These are phyloP conservation scores for Cadophora gregata DNA, from an alignment of 2,329 filamentous ascomycete genomes.

Conservation along the genomic window DNA sequence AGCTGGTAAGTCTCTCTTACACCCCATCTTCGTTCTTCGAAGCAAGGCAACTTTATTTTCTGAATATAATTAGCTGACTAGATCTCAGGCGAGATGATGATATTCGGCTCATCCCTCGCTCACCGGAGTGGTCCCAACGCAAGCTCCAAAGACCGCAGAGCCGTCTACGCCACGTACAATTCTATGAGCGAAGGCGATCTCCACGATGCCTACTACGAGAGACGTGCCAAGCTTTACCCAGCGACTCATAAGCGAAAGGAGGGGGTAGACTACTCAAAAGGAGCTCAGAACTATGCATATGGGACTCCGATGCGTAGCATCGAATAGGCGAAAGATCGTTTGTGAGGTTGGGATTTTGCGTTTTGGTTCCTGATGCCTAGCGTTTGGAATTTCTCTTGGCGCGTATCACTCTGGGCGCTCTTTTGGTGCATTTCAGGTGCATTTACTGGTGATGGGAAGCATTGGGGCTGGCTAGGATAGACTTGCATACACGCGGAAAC, in stretches of 20 bases:
- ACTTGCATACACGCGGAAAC: background rate
- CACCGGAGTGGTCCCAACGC: slow-evolving; percentile 44
- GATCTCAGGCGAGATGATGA: slow-evolving; percentile 43
- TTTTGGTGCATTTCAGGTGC: background rate
- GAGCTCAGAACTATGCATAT: slow-evolving; percentile 46
- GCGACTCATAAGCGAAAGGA: slow-evolving; percentile 48
- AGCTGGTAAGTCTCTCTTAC: slow-evolving; percentile 37
- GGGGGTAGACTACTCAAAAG: slow-evolving; percentile 46
- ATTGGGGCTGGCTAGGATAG: background rate
- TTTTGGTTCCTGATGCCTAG: background rate
- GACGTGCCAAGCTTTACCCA: slow-evolving; percentile 49
- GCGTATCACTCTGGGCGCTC: background rate
- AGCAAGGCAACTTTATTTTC: background rate
- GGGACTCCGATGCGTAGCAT: slow-evolving; percentile 49
- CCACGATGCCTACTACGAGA: slow-evolving; percentile 50
- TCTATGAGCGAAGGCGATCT: slow-evolving; percentile 48
- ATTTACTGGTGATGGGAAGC: background rate
- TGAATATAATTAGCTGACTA: background rate
- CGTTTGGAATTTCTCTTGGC: background rate
- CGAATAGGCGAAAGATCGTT: slow-evolving; percentile 28
- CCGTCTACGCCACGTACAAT: slow-evolving; percentile 52
- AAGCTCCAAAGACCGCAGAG: slow-evolving; percentile 45
- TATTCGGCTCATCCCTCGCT: slow-evolving; percentile 46
- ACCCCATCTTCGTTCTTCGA: background rate
- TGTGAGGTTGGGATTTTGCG: background rate